Base-by-base conservation (phyloP, 208 protist species). In the Trypanosoma rangeli region DNA sequence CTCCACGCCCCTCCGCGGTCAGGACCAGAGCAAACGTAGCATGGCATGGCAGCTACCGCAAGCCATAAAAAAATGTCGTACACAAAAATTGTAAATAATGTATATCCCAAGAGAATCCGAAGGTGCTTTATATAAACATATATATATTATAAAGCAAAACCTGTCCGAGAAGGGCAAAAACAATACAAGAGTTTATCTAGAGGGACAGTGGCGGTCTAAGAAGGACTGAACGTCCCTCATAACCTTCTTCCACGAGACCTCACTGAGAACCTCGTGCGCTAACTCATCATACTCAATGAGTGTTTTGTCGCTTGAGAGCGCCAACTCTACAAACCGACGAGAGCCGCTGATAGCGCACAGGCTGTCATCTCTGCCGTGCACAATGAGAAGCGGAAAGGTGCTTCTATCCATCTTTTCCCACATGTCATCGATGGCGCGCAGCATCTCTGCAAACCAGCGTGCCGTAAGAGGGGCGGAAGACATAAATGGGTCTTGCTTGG, bases 201-300 rank as follows among this genome's bases (percentile, higher is more conserved):
- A 24, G 3, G 24, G 16, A 24, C 54, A 42, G 24, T 63, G 64
- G 12, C n/a, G 7, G 18, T 70, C n/a, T 3, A 78, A 28, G 76
- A 91, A 93, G 1, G 73, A 56, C 52, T 83, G 53, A n/a, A 93
- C 68, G 5, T 88, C 87, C 12, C 68, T 44, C 61, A 91, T 33
- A 16, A 93, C 87, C 22, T 84, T 54, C 26, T 69, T 44, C 29
- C 84, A 71, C 62, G 71, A 76, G 28, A 86, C 54, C 72, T 93
- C 85, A 18, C 81, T 90, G 24, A 93, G 65, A 39, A 93, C 81
- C 64, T 93, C 87, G 52, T 93, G 87, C 22, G 46, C 55, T 3
- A 80, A 68, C 20, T 70, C 62, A 8, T 59, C 64, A 76, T 90
- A 93, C 37, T 70, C 69, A 33, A 64, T 68, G 16, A 89, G 26